Conservation (phyloP, 192 early-diverging fungal genomes). For the Gryganskiella cystojenkinii region DNA sequence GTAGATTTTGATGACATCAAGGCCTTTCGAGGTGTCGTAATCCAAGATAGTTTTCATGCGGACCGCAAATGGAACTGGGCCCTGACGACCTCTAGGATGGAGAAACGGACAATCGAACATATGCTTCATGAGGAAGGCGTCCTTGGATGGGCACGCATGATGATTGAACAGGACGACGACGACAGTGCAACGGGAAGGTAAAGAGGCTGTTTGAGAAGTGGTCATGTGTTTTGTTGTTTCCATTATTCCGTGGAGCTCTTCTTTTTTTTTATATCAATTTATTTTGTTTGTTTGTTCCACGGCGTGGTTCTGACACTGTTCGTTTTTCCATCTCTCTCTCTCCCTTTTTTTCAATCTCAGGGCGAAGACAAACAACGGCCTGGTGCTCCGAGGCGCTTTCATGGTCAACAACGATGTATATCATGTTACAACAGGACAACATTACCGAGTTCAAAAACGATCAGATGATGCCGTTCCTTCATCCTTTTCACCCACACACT, state of each 20-base stretch:
- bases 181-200: background rate
- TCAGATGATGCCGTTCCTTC: slow-evolving; percentile 33
- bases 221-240: no score
- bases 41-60: slow-evolving; percentile 39
- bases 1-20: slow-evolving; percentile 57
- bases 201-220: no score
- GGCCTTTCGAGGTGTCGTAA: slow-evolving; percentile 71
- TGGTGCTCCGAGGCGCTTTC: slow-evolving; percentile 40
- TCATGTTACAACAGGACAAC: slow-evolving; percentile 34
- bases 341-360: background rate
- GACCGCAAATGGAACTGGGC: slow-evolving; percentile 41
- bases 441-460: slow-evolving; percentile 39
- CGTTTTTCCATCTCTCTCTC: no score
- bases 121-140: slow-evolving; percentile 57
- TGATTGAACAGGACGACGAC: slow-evolving; percentile 50
- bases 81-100: slow-evolving; percentile 24
- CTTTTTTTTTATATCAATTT: no score
- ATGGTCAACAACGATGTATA: slow-evolving; percentile 35
- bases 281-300: no score
- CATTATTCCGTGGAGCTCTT: no score
- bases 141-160: slow-evolving; percentile 66
- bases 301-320: no score
- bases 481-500: background rate
- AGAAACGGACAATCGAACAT: slow-evolving; percentile 34
- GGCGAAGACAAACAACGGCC: background rate